A percentile compares a stretch with the other conserved stretches of the same genome.
phyloP scores from a whole-genome alignment of 331 rosid species.

The Ulmus americana region DNA sequence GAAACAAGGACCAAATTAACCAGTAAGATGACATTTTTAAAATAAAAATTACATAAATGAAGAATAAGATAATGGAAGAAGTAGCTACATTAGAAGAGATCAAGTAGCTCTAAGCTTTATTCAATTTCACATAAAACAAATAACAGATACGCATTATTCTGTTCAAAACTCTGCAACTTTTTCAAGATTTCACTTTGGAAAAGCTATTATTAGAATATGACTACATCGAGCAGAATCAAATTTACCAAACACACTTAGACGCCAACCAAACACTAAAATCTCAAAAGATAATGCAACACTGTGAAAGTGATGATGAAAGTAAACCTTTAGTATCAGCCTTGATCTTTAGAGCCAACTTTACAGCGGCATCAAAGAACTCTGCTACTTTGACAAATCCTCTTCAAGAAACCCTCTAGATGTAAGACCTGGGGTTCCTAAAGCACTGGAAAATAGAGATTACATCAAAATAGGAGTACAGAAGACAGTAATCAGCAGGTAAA shows the following conservation, averaged over 20 bases:
- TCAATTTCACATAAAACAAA: too few species aligned
- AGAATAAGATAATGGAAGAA: not conserved
- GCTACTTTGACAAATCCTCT: conserved; percentile 71
- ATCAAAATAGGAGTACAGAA: conserved; percentile 14
- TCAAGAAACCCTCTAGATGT: conserved; percentile 83
- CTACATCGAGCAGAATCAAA: too few species aligned
- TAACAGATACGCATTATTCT: too few species aligned
- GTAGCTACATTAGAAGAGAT: not conserved
- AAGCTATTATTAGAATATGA: too few species aligned
- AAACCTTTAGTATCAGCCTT: conserved; percentile 60
- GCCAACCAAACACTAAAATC: too few species aligned
- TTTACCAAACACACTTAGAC: too few species aligned
- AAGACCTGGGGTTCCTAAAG: conserved; percentile 82
- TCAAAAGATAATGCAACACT: too few species aligned
- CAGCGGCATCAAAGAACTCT: conserved; percentile 68
- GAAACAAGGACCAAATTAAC: not conserved
- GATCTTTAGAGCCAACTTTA: conserved; percentile 72
- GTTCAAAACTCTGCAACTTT: too few species aligned
- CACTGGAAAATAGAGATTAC: conserved; percentile 4
- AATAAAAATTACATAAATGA: not conserved
- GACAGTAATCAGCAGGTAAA: conserved; percentile 15
- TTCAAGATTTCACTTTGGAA: too few species aligned
- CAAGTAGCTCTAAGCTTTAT: too few species aligned
- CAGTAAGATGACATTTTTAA: not conserved
- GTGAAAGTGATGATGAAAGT: not conserved